Evolutionary conservation across 202 grass and related monocot species (phyloP), one percentile per base, ranked within the genome.

Genomic region (Zoysia matrella): DNA sequence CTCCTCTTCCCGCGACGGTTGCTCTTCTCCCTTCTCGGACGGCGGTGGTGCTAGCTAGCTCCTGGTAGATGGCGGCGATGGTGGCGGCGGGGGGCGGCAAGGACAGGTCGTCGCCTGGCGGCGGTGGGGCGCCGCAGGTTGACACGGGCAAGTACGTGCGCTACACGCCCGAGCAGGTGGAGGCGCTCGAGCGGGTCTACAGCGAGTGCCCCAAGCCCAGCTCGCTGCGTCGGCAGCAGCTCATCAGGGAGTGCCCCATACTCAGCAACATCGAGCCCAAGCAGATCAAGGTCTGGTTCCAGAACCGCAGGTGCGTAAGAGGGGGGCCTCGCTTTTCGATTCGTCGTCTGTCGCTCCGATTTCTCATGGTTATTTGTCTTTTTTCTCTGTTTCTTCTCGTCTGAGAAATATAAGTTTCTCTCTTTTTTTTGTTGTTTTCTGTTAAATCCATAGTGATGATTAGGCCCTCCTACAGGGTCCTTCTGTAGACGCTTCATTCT

Each of bases 241-340:
- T 97, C 62, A 94, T 97, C 52, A 80, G 94, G 39, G 94, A 97
- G 71, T 94, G 92, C 79, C 90, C 92, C 73, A 92, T 97, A 54
- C 90, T 97, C 36, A 66, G 65, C 82, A 90, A 97, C 75, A 94
- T 97, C 85, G 94, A 97, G 83, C 88, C 94, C 84, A 97, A 97
- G 75, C 94, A 97, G 86, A 97, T 97, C 74, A 97, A 97, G 89
- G 94, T 97, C 74, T 97, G 94, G 94, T 97, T 97, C 85, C 94
- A 97, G 90, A 97, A 97, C 82, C 90, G 95, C 75, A 98, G 95
- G 95, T 98, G 58, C 68, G 77, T 66, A 6, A 9, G n/a, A 15
- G 11, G 40, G 46, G 36, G 65, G 30, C 8, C 56, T 36, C 73
- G 9, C 22, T 46, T 50, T 52, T 44, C 60, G 52, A 80, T 82